Base-by-base conservation (phyloP, 257 asterid species). In the Anisodus acutangulus region DNA sequence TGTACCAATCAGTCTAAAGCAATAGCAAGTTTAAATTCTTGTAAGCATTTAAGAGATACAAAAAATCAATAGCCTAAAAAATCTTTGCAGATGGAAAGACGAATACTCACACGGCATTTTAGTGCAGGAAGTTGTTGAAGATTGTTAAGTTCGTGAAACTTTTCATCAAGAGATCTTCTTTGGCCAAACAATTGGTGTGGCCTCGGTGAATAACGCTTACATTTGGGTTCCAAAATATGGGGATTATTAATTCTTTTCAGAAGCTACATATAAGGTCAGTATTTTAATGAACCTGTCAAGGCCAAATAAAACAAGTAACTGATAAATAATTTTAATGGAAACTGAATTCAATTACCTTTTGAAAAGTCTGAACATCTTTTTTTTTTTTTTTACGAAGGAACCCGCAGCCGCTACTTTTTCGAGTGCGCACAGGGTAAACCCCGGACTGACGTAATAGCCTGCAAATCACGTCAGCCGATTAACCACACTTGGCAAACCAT, bases 101-200 rank as follows among this genome's bases (percentile, higher is more conserved):
- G 8, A 79, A 39, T 22, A 64, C 86, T 82, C 53, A 87, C 87
- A 0, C 89, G 89, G 84, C 83, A 81, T 3, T 60, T 26, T 9
- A 72, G 49, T 12, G 74, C 41, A 49, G 12, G n/a, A 4, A 63
- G 45, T 9, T 35, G 51, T 11, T 45, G 81, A 69, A 54, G 62
- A 53, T 58, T 45, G 19, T 80, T 41, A 51, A 80, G 54, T 71
- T 76, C 15, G 9, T 19, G 53, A 43, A 81, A 71, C 13, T 64
- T 84, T 35, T 81, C 87, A 76, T 72, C 63, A 60, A 87, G 85
- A 13, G 86, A 84, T 67, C 83, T 58, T 81, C 79, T 83, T 66
- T 54, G 60, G n/a, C 79, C 47, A 83, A 51, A 63, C 9, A 67
- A 37, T 39, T 39, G 5, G 26, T n/a, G 51, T 59, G 83, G 69